A percentile compares a stretch with the other conserved stretches of the same genome.
phyloP scores from a whole-genome alignment of 2,329 filamentous ascomycete species.

The Apiospora saccharicola region DNA sequence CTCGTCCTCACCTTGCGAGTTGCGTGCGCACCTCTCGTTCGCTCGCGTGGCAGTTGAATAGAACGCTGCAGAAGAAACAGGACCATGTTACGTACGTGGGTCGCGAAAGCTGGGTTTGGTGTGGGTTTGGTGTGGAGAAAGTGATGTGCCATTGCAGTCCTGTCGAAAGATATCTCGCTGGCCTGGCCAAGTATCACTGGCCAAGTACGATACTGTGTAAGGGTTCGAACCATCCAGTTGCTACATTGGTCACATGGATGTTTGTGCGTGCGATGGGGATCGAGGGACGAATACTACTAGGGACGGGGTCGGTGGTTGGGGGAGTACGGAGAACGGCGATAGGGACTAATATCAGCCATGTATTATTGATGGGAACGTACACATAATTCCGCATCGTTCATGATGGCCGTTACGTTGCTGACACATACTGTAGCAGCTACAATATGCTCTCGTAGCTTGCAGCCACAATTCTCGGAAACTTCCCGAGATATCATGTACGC shows the following conservation, averaged over 20 bases:
- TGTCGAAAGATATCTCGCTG: slow-evolving; percentile 2
- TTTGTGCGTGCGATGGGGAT: slow-evolving; percentile 20
- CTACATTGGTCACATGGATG: slow-evolving; percentile 21
- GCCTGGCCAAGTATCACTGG: neutral
- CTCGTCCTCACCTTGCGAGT: slow-evolving; percentile 18
- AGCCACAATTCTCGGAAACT: slow-evolving; percentile 18
- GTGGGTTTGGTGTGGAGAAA: slow-evolving; percentile 11
- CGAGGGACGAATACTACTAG: slow-evolving; percentile 19
- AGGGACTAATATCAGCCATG: slow-evolving; percentile 11
- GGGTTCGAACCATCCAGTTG: slow-evolving; percentile 11
- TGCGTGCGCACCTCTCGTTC: slow-evolving; percentile 19
- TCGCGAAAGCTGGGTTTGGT: slow-evolving; percentile 5
- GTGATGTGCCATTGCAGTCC: slow-evolving; percentile 18
- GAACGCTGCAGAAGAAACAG: slow-evolving; percentile 16
- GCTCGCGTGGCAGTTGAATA: slow-evolving; percentile 18
- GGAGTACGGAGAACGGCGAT: neutral
- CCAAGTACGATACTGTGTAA: slow-evolving; percentile 18
- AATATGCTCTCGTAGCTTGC: neutral
- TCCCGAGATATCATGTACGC: slow-evolving; percentile 16
- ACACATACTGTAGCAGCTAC: slow-evolving; percentile 3
- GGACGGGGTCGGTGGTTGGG: slow-evolving; percentile 19
- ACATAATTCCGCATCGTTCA: slow-evolving; percentile 15
- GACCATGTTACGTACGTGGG: slow-evolving; percentile 21
- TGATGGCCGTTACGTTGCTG: slow-evolving; percentile 8
- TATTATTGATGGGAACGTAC: slow-evolving; percentile 19